Evolutionary conservation across 2,329 filamentous ascomycete genomes (phyloP), one percentile per base, ranked within the genome.

Genomic region (Ophiostoma angusticollis): DNA sequence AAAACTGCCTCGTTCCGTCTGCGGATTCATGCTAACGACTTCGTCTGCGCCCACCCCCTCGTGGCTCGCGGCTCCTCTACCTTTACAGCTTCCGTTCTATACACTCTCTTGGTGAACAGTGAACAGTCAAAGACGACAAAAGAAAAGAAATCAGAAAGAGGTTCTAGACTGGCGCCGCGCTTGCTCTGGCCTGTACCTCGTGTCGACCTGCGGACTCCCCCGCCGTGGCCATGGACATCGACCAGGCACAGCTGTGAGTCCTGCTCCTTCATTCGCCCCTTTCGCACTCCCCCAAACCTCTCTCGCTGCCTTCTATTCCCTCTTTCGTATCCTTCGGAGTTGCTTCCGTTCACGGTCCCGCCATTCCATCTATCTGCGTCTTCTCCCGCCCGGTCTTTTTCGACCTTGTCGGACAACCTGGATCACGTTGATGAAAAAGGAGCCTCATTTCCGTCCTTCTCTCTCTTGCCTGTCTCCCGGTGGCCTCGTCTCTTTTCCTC

Each of bases 181-280:
- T 16, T 27, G 13, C 25, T 21, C 24, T 19, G 5, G 13, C 13
- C 12, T n/a, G 28, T 31, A 29, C 27, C 31, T 18, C 19, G 1
- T 6, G 8, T 22, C 19, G n/a, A 30, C 12, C 22, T 6, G 29
- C 34, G 18, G 33, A 22, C 24, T 21, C 31, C 21, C 21, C 12
- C 27, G 24, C 35, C 54, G 51, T 50, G 51, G 57, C 54, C 59
- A 72, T 72, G 68, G 64, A 70, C 52, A 59, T 66, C 46, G 62
- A 56, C 52, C 66, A 71, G 51, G 57, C 63, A 52, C 63, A 69
- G 51, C 53, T 70, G 70, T 74, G 68, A 57, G 68, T 52, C n/a
- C n/a, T n/a, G n/a, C n/a, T n/a, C n/a, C n/a, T n/a, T n/a, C n/a
- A n/a, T n/a, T n/a, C n/a, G n/a, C n/a, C n/a, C n/a, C n/a, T n/a